phyloP scores from a whole-genome alignment of 2,329 filamentous ascomycete genomes.

The Trichoderma breve region DNA sequence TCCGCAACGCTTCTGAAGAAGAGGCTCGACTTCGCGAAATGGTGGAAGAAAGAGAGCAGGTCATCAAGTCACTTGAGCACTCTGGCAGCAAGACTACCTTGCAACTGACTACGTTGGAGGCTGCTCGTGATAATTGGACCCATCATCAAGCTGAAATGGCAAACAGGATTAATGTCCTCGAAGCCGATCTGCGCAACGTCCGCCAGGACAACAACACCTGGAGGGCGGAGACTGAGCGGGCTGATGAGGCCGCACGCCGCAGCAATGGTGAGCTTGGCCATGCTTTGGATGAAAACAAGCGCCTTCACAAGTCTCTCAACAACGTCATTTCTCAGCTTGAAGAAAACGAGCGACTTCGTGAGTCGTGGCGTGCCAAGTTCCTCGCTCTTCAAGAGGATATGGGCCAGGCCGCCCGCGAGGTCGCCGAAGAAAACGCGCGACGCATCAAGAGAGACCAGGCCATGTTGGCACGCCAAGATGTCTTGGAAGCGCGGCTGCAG shows the following conservation, averaged over 20 bases:
- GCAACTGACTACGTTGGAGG: constrained; percentile 65
- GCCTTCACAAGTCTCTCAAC: constrained; percentile 70
- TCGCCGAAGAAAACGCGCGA: constrained; percentile 77
- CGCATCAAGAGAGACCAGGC: constrained; percentile 79
- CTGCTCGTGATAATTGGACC: constrained; percentile 59
- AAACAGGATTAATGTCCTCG: constrained; percentile 52
- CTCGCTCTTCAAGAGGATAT: constrained; percentile 85
- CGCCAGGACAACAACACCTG: constrained; percentile 59
- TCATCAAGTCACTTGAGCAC: constrained; percentile 60
- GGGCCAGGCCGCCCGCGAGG: constrained; percentile 71
- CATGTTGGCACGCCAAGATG: constrained; percentile 73
- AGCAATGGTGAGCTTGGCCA: constrained; percentile 50
- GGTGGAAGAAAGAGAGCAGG: constrained; percentile 67
- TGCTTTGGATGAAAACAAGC: constrained; percentile 62
- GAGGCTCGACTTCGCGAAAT: constrained; percentile 65
- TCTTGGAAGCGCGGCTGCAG: constrained; percentile 73
- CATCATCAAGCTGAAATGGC: constrained; percentile 55
- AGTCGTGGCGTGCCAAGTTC: constrained; percentile 81
- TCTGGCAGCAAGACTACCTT: constrained; percentile 53
- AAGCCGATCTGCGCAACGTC: constrained; percentile 54
- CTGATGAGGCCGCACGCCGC: constrained; percentile 50
- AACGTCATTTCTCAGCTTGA: constrained; percentile 75
- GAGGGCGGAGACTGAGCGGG: constrained; percentile 60
- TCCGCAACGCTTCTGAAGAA: constrained; percentile 70
- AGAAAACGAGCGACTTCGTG: constrained; percentile 80